Conservation (phyloP, 371 early-diverging fungal genomes). For the Dipsacomyces acuminosporus region DNA sequence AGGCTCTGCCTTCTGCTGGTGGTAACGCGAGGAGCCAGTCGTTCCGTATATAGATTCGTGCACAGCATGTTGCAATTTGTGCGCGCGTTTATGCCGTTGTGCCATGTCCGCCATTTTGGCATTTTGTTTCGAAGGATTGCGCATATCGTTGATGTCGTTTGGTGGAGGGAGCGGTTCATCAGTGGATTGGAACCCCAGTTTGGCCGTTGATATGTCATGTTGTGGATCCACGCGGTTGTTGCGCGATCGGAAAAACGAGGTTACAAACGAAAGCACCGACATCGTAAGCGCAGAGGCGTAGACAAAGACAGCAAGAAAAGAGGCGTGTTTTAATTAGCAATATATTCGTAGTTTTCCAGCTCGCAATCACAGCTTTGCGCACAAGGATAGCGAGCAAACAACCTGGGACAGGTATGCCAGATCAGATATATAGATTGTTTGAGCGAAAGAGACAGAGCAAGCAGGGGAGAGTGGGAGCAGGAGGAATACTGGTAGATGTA, state of each 20-base stretch:
- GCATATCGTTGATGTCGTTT: neutral
- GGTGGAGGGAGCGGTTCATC: neutral
- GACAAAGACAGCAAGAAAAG: too few relatives aligned
- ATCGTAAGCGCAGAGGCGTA: slow-evolving; percentile 10
- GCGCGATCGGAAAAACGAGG: slow-evolving; percentile 43
- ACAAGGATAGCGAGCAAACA: too few relatives aligned
- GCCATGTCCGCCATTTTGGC: neutral
- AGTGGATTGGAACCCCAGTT: slow-evolving; percentile 10
- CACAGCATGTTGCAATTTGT: too few relatives aligned
- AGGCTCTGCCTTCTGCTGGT: slow-evolving; percentile 46
- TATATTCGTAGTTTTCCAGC: too few relatives aligned
- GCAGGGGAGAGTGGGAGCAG: too few relatives aligned
- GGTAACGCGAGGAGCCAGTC: slow-evolving; percentile 2
- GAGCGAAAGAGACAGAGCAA: too few relatives aligned
- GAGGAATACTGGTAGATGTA: too few relatives aligned
- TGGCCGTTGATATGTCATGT: slow-evolving; percentile 9
- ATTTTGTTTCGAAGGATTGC: neutral
- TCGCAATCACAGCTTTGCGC: too few relatives aligned
- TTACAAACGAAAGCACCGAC: slow-evolving; percentile 45
- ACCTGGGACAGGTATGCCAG: too few relatives aligned
- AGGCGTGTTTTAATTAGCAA: too few relatives aligned
- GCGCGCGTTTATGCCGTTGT: slow-evolving; percentile 2
- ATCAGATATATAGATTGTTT: too few relatives aligned
- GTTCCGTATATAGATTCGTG: neutral
- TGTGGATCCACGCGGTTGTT: slow-evolving; percentile 19